Evolutionary conservation across 2,329 filamentous ascomycete species (phyloP).

Genomic region (Talaromyces sp.): DNA sequence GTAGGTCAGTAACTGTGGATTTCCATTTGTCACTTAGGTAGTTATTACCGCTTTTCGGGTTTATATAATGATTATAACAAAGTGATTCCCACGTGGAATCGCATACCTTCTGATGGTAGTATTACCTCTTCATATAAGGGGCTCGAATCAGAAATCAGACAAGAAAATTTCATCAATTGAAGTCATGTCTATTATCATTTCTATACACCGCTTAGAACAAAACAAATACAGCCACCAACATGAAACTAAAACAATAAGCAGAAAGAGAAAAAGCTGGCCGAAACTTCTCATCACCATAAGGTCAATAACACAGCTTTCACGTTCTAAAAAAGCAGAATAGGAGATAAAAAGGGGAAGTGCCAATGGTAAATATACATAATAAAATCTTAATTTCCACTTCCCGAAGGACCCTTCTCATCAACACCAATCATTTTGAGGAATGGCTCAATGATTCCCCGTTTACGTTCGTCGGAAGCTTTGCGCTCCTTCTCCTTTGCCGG

Average conservation of each 20-base stretch:
- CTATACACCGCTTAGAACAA: too few species aligned
- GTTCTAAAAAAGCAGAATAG: neutral
- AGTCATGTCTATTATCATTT: too few species aligned
- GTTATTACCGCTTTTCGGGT: neutral
- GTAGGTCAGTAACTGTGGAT: too few species aligned
- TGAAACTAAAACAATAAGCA: neutral
- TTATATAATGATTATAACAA: neutral
- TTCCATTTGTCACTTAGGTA: neutral
- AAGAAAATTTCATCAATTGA: too few species aligned
- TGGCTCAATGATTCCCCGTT: constrained; percentile 68
- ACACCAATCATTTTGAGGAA: constrained; percentile 59
- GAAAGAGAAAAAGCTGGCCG: neutral
- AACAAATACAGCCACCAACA: neutral
- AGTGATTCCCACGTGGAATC: neutral
- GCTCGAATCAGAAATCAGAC: too few species aligned
- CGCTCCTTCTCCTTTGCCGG: constrained; percentile 60
- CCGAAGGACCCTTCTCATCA: constrained; percentile 38
- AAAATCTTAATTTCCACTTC: constrained; percentile 20
- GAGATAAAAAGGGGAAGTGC: neutral
- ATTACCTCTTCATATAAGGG: too few species aligned
- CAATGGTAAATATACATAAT: neutral
- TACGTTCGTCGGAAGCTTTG: constrained; percentile 64
- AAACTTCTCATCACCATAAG: neutral
- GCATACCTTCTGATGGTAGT: too few species aligned
- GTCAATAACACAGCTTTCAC: neutral